A percentile compares a stretch with the other conserved stretches of the same genome.
phyloP scores from a whole-genome alignment of 2,329 filamentous ascomycete genomes.

The Lachnellula suecica region DNA sequence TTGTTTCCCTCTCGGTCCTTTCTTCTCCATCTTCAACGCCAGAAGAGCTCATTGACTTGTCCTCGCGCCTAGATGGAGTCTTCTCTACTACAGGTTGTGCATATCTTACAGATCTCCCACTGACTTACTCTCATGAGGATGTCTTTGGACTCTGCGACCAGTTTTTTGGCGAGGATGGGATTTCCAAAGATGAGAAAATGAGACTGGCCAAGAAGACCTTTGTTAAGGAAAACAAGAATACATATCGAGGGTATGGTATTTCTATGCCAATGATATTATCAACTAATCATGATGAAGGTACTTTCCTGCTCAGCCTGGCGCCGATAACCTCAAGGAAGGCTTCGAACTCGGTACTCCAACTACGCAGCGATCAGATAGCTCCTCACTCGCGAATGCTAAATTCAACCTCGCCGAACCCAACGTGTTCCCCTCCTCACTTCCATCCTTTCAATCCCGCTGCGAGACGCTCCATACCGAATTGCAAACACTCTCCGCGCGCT shows the following conservation, averaged over 20 bases:
- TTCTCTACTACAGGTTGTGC: conserved; percentile 47
- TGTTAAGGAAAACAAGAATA: conserved; percentile 38
- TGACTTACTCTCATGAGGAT: conserved; percentile 41
- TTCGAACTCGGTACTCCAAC: conserved; percentile 42
- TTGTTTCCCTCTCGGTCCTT: conserved; percentile 40
- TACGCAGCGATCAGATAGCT: conserved; percentile 5
- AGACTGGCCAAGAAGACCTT: conserved; percentile 43
- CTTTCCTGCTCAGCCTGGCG: conserved; percentile 41
- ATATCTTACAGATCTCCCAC: conserved; percentile 42
- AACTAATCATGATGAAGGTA: conserved; percentile 33
- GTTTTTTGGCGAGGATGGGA: conserved; percentile 34
- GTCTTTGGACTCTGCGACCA: conserved; percentile 40
- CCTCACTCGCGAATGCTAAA: conserved; percentile 19
- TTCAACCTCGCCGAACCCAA: conserved; percentile 42
- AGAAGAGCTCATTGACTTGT: conserved; percentile 33
- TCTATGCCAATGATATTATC: background rate
- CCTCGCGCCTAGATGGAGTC: conserved; percentile 38
- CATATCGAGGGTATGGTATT: conserved; percentile 39
- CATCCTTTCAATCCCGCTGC: conserved; percentile 28
- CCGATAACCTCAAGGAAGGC: conserved; percentile 45
- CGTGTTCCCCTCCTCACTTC: conserved; percentile 35
- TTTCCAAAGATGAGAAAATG: conserved; percentile 38
- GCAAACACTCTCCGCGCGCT: conserved; percentile 36
- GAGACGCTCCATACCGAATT: conserved; percentile 40
- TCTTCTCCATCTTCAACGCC: conserved; percentile 25